Evolutionary conservation across 225 moss, liverwort and hornwort species (phyloP).

Genomic region (Pseudisothecium myosuroides): DNA sequence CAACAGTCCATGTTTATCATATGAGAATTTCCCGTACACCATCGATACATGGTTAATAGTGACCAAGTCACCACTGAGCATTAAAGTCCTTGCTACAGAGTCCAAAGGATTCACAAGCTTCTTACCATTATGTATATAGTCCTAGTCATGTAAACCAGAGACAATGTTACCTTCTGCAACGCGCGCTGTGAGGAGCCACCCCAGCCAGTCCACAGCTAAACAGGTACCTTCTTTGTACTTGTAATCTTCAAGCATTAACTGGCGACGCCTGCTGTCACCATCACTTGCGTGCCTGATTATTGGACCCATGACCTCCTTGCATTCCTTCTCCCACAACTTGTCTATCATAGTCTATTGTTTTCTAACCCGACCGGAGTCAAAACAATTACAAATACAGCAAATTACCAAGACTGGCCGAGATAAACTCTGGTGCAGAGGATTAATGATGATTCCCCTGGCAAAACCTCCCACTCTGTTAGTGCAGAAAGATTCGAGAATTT

Average conservation of each 20-base stretch:
- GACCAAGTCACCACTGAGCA: fast-evolving
- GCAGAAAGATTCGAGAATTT: neutral
- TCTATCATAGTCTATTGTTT: neutral
- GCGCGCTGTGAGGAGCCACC: neutral
- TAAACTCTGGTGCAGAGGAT: neutral
- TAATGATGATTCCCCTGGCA: neutral
- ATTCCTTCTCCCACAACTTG: neutral
- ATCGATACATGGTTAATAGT: neutral
- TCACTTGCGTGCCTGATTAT: neutral
- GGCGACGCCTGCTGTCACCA: neutral
- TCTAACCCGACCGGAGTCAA: neutral
- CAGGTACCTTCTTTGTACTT: neutral
- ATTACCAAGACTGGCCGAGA: neutral
- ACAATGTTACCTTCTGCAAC: fast-evolving
- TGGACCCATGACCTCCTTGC: neutral
- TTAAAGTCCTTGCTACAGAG: neutral
- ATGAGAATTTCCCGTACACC: neutral
- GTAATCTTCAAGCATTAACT: neutral
- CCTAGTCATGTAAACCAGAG: neutral
- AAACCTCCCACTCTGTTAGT: neutral
- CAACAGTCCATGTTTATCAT: neutral
- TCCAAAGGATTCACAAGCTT: neutral
- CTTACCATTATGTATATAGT: neutral
- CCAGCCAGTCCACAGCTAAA: neutral
- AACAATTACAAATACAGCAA: neutral